Percentiles rank a stretch among this genome's conserved stretches.
phyloP scores from a whole-genome alignment of 441 rosid species.

The Arabidopsis hybrid region DNA sequence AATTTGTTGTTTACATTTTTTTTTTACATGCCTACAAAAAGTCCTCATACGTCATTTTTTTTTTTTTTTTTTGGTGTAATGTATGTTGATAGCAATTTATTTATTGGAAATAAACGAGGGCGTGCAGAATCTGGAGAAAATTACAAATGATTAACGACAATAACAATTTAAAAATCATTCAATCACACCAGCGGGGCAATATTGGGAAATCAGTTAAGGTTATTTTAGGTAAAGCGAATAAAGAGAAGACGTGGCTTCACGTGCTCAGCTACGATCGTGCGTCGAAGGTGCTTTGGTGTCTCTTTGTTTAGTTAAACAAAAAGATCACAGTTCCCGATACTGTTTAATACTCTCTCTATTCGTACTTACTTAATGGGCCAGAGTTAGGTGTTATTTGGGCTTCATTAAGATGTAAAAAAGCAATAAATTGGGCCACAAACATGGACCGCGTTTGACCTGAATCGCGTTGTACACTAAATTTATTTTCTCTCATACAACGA shows the following conservation, averaged over 20 bases:
- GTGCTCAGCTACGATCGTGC: constrained; percentile 46
- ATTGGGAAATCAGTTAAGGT: background rate
- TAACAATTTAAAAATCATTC: background rate
- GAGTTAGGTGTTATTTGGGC: background rate
- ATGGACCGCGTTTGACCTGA: constrained; percentile 11
- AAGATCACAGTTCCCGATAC: constrained; percentile 19
- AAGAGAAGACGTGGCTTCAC: constrained; percentile 45
- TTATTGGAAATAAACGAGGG: background rate
- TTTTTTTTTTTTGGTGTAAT: too few relatives aligned
- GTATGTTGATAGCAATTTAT: too few relatives aligned
- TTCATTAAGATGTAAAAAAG: background rate
- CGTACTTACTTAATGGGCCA: constrained; percentile 5
- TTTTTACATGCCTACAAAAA: too few relatives aligned
- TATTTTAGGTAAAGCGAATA: constrained; percentile 24
- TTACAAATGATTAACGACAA: background rate
- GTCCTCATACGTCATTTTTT: too few relatives aligned
- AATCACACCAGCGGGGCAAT: background rate
- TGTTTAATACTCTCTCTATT: background rate
- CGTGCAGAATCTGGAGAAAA: constrained; percentile 15
- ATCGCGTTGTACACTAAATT: background rate
- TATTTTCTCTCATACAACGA: background rate
- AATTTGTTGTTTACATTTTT: too few relatives aligned
- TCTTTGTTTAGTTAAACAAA: background rate
- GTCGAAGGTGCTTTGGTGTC: constrained; percentile 29
- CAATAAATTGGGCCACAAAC: constrained; percentile 19